Base-by-base conservation (phyloP, 352 stramenopile species). In the Phytophthora megakarya region DNA sequence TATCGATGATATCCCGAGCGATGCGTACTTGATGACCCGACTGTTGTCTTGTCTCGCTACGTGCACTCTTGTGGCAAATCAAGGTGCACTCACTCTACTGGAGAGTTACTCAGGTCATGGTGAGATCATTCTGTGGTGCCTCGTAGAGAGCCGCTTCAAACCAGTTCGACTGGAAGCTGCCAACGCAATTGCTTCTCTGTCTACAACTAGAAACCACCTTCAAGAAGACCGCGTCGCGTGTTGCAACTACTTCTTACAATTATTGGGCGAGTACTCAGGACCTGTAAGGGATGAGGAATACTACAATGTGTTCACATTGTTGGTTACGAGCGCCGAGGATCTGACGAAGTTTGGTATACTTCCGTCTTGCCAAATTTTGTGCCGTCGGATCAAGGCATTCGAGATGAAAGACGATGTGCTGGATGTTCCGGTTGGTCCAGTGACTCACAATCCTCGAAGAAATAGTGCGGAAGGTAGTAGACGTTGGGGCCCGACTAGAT, bases 1-100 rank as follows among this genome's bases (percentile, higher is more conserved):
- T 44, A 46, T 67, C 19, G 75, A 80, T 12, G 52, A 69, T 26
- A 75, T 85, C 15, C 78, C 81, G 13, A 70, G 71, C 19, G 72
- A 83, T 64, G 77, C 76, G 11, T 85, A 88, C 33, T 58, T 88
- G 47, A 83, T 88, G 73, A 86, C 76, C 35, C 62, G 77, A 19
- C 40, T 79, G 45, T 65, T 89, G 26, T 81, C 80, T 25, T 88
- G 70, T 38, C 73, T 90, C 39, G 49, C 79, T 19, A 80, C 76
- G 13, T 80, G 61, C 16, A 50, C 54, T 4, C 59, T 89, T 21
- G 65, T 69, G 3, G 55, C 65, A 10, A 55, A 48, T 10, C 63
- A 75, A 52, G 64, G 63, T 22, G 67, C 78, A 15, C 18, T 85
- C 18, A 48, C 46, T 1, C 54, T 88, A 33, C 48, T 90, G 46